A percentile compares a stretch with the other conserved stretches of the same genome.
These are phyloP conservation scores for Cruciata laevipes DNA, from an alignment of 257 asterid species.

Conservation along the genomic window DNA sequence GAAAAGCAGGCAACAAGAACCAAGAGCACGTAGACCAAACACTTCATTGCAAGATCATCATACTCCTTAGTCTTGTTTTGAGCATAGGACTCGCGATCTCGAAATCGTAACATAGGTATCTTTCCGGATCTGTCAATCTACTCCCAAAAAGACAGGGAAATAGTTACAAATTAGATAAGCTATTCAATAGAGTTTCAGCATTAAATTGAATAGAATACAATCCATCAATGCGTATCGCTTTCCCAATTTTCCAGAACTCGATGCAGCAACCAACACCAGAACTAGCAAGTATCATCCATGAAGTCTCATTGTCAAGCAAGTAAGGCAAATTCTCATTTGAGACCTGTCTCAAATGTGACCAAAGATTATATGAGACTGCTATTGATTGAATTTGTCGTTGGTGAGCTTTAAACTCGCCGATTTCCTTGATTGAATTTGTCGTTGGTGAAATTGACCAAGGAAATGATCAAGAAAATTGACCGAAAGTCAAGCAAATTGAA, in stretches of 20 bases:
- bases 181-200: neutral
- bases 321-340: too few species aligned
- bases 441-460: too few species aligned
- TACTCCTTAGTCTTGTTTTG: slow-evolving; percentile 93
- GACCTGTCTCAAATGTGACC: too few species aligned
- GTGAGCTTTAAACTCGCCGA: too few species aligned
- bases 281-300: slow-evolving; percentile 99
- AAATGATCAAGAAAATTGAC: too few species aligned
- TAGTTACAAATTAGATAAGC: neutral
- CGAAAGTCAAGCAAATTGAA: too few species aligned
- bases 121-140: slow-evolving; percentile 90
- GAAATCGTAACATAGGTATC: slow-evolving; percentile 87
- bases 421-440: too few species aligned
- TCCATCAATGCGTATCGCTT: slow-evolving; percentile 87
- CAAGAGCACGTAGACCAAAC: slow-evolving; percentile 77
- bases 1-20: slow-evolving; percentile 75
- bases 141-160: slow-evolving; percentile 7
- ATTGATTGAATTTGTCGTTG: too few species aligned
- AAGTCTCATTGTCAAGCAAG: slow-evolving; percentile 95
- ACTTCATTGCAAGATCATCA: slow-evolving; percentile 97
- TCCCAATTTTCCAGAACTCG: slow-evolving; percentile 99
- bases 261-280: slow-evolving; percentile 97
- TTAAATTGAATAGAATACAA: neutral
- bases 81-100: slow-evolving; percentile 95
- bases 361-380: too few species aligned